These are phyloP conservation scores for Termitomyces sp. DNA, from an alignment of 768 basidiomycete species.

Conservation along the genomic window DNA sequence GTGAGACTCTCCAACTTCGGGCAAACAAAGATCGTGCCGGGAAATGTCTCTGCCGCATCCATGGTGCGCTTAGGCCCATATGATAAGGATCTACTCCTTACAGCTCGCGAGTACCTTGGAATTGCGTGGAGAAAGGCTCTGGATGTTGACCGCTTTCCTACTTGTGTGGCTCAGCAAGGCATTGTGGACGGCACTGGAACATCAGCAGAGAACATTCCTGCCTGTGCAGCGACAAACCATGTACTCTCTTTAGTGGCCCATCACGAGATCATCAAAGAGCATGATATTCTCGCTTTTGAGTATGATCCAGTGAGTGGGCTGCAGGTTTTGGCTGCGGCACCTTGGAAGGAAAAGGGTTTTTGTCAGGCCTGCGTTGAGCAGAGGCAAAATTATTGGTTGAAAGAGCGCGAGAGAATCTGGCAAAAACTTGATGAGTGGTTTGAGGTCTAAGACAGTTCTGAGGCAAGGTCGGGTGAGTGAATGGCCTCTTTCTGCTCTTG, in stretches of 20 bases:
- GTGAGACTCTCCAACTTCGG: constrained; percentile 25
- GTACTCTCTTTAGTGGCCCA: constrained; percentile 3
- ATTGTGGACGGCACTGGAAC: background rate
- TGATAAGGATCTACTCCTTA: constrained; percentile 11
- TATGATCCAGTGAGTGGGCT: constrained; percentile 33
- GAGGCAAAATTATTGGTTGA: constrained; percentile 24
- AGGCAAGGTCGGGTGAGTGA: background rate
- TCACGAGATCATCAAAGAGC: constrained; percentile 15
- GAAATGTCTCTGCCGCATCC: background rate
- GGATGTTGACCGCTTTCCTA: constrained; percentile 6
- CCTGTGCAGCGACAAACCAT: constrained; percentile 1
- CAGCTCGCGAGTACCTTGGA: constrained; percentile 17
- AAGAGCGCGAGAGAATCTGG: constrained; percentile 28
- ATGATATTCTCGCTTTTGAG: constrained; percentile 24
- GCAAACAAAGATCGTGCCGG: constrained; percentile 11
- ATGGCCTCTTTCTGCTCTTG: too few species aligned
- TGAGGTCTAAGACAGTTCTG: background rate
- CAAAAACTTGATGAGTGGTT: constrained; percentile 3
- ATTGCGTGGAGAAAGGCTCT: constrained; percentile 16
- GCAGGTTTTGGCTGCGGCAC: constrained; percentile 22
- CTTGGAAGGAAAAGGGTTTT: constrained; percentile 25
- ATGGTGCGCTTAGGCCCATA: background rate
- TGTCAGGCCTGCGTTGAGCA: constrained; percentile 29
- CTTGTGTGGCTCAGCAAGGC: background rate
- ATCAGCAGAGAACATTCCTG: background rate